These are phyloP conservation scores for Teratosphaeria pseudoeucalypti DNA, from an alignment of 2,329 filamentous ascomycete species.

Conservation along the genomic window DNA sequence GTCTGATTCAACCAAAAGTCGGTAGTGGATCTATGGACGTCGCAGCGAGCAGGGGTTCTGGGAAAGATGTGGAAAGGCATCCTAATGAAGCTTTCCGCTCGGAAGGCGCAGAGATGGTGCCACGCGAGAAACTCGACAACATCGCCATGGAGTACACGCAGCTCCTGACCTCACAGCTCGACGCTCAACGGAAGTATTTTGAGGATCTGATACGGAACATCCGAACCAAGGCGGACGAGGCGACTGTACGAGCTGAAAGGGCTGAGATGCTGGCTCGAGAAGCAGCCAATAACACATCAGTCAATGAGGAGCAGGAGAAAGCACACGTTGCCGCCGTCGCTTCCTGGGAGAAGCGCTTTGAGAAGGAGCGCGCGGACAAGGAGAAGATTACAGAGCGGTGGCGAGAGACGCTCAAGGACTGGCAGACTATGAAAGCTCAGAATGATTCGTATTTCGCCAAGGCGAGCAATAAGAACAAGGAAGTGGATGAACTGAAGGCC, in stretches of 20 bases:
- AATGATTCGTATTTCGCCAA: neutral
- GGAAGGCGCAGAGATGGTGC: conserved; percentile 54
- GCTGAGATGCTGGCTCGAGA: conserved; percentile 30
- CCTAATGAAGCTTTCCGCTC: conserved; percentile 28
- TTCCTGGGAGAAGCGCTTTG: neutral
- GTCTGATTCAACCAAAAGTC: conserved; percentile 85
- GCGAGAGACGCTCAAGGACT: neutral
- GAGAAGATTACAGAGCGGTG: neutral
- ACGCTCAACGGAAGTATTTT: conserved; percentile 86
- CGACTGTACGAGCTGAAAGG: conserved; percentile 55
- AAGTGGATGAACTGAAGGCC: conserved; percentile 26
- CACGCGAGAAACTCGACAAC: conserved; percentile 59
- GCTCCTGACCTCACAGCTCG: conserved; percentile 81
- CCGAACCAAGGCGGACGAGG: conserved; percentile 75
- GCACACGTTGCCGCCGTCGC: neutral
- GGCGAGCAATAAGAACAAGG: conserved; percentile 20
- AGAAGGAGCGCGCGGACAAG: neutral
- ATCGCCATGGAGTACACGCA: conserved; percentile 94
- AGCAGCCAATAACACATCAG: neutral
- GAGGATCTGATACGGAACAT: conserved; percentile 85
- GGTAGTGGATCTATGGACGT: conserved; percentile 82
- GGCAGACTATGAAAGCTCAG: neutral
- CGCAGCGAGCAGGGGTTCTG: conserved; percentile 40
- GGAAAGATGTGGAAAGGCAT: conserved; percentile 13
- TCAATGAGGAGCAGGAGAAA: neutral